These are phyloP conservation scores for Neoscytalidium dimidiatum DNA, from an alignment of 2,329 filamentous ascomycete species.

Conservation along the genomic window DNA sequence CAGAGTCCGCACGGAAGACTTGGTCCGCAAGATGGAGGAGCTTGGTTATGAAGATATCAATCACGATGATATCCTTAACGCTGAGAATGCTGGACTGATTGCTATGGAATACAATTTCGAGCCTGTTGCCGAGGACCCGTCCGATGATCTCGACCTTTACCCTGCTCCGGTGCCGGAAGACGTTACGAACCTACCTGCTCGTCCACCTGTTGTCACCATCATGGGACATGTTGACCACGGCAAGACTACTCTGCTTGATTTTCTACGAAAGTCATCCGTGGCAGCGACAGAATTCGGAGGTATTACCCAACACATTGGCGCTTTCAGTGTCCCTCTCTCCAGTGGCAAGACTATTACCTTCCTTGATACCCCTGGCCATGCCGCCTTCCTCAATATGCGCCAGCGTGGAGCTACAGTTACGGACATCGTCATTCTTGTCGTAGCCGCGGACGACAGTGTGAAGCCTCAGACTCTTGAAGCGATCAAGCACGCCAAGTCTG, in stretches of 20 bases:
- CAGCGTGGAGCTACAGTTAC: conserved; percentile 94
- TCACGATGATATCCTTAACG: conserved; percentile 82
- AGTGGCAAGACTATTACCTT: conserved; percentile 92
- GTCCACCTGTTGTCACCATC: conserved; percentile 95
- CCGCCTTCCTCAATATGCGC: conserved; percentile 93
- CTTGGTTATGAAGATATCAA: conserved; percentile 88
- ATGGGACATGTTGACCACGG: conserved; percentile 99
- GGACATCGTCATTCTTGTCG: conserved; percentile 93
- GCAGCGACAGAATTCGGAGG: conserved; percentile 91
- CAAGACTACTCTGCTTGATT: conserved; percentile 95
- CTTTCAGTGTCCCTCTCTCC: conserved; percentile 84
- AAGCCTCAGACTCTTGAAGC: conserved; percentile 97
- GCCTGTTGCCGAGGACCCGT: conserved; percentile 66
- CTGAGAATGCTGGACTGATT: conserved; percentile 86
- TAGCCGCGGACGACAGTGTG: conserved; percentile 95
- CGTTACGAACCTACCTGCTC: conserved; percentile 64
- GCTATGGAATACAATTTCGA: conserved; percentile 93
- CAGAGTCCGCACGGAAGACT: conserved; percentile 68
- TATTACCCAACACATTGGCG: conserved; percentile 98
- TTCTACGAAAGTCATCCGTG: conserved; percentile 87
- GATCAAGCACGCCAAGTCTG: conserved; percentile 84
- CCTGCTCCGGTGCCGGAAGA: conserved; percentile 64
- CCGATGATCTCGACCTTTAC: conserved; percentile 70
- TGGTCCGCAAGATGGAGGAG: conserved; percentile 74
- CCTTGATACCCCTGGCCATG: conserved; percentile 93